These are phyloP conservation scores for Aspergillus phoenicis DNA, from an alignment of 2,329 filamentous ascomycete genomes.

Conservation along the genomic window DNA sequence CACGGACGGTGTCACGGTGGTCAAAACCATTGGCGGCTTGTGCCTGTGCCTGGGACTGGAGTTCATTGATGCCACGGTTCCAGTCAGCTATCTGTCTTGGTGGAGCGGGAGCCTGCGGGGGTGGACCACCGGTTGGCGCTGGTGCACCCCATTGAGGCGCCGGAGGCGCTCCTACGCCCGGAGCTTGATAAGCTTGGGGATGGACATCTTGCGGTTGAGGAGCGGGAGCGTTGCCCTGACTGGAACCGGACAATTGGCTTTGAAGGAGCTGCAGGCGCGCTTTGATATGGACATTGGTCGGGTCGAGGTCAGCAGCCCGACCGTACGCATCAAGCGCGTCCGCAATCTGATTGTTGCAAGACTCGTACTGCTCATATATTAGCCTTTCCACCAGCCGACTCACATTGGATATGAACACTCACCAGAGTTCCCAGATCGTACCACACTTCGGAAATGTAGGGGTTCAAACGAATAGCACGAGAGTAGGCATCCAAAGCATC, in stretches of 20 bases:
- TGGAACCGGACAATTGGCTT: constrained; percentile 68
- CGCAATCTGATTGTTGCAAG: constrained; percentile 96
- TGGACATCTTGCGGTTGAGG: constrained; percentile 86
- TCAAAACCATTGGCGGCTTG: constrained; percentile 74
- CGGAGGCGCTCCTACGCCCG: constrained; percentile 78
- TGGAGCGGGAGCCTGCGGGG: constrained; percentile 64
- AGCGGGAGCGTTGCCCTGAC: constrained; percentile 73
- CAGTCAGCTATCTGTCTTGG: constrained; percentile 63
- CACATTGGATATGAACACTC: constrained; percentile 47
- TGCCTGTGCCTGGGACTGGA: constrained; percentile 60
- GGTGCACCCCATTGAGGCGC: constrained; percentile 88
- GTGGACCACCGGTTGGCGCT: constrained; percentile 50
- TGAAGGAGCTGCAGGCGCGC: constrained; percentile 87
- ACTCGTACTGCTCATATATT: constrained; percentile 72
- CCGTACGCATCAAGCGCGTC: constrained; percentile 96
- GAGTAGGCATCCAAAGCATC: constrained; percentile 98
- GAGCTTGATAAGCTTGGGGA: constrained; percentile 86
- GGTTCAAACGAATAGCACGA: constrained; percentile 91
- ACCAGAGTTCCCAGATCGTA: constrained; percentile 96
- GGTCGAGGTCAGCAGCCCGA: constrained; percentile 90
- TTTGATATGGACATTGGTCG: constrained; percentile 92
- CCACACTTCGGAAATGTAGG: constrained; percentile 99
- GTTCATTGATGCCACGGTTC: constrained; percentile 73
- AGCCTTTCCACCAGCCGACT: background rate
- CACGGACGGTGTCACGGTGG: constrained; percentile 71